These are phyloP conservation scores for Fagopyrum homotropicum DNA, from an alignment of 148 eudicot species.

Conservation along the genomic window DNA sequence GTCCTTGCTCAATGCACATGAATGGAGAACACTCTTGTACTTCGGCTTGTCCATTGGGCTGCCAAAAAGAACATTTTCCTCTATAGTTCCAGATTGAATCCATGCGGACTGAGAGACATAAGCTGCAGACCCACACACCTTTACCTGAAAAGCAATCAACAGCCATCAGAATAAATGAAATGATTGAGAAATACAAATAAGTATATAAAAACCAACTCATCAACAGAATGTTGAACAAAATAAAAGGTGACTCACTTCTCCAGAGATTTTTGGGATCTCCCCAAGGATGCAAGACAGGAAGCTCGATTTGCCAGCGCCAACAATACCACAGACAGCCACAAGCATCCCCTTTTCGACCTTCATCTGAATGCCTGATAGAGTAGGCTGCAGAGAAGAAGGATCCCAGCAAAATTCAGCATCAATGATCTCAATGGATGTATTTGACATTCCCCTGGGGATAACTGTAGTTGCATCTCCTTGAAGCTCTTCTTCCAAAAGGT, in stretches of 20 bases:
- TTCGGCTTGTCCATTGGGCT: conserved; percentile 79
- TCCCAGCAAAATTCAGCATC: conserved; percentile 83
- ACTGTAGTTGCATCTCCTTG: conserved; percentile 56
- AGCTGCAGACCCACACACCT: conserved; percentile 81
- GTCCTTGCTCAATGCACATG: conserved; percentile 86
- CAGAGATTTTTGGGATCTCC: conserved; percentile 82
- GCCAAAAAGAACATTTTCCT: conserved; percentile 90
- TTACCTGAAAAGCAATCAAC: conserved; percentile 44
- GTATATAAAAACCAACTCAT: conserved; percentile 19
- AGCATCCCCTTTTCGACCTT: conserved; percentile 71
- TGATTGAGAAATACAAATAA: conserved; percentile 2
- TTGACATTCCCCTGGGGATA: conserved; percentile 47
- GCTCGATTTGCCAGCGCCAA: conserved; percentile 94
- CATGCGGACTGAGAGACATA: conserved; percentile 98
- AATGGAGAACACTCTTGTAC: conserved; percentile 67
- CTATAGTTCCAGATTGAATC: conserved; percentile 95
- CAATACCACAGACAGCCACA: conserved; percentile 89
- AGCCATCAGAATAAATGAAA: conserved; percentile 16
- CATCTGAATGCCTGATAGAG: conserved; percentile 59
- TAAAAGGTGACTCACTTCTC: conserved; percentile 60
- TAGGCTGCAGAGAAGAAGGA: conserved; percentile 38
- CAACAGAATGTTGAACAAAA: conserved; percentile 8
- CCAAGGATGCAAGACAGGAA: conserved; percentile 93
- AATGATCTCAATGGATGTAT: conserved; percentile 63
- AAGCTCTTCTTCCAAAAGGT: conserved; percentile 70